Conservation (phyloP, 306 rosid species). For the Gillenia trifoliata region DNA sequence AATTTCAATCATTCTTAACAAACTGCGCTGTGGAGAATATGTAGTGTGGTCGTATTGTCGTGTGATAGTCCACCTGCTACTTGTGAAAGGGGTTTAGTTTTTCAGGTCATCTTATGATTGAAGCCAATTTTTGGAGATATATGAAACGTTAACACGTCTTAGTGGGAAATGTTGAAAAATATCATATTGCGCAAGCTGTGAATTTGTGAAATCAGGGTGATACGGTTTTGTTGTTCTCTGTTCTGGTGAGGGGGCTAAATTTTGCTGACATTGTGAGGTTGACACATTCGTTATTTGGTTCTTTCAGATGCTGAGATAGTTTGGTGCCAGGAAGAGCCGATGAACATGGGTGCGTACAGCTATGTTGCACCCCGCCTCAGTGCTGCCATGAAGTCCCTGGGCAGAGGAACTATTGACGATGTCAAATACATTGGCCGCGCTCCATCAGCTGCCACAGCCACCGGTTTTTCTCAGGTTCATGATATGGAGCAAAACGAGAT, state of each 20-base stretch:
- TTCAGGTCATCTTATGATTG: not conserved
- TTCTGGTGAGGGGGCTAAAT: not conserved
- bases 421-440: slow-evolving; percentile 81
- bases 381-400: slow-evolving; percentile 69
- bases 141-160: not conserved
- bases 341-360: slow-evolving; percentile 94
- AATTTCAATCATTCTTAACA: too few species aligned
- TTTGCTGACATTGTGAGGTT: slow-evolving; percentile 5
- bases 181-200: not conserved
- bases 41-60: not conserved
- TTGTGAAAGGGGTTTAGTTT: not conserved
- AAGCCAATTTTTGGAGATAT: not conserved
- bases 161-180: not conserved
- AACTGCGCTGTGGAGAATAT: too few species aligned
- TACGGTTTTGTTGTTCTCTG: not conserved
- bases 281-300: slow-evolving; percentile 15
- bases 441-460: slow-evolving; percentile 91
- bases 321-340: slow-evolving; percentile 98
- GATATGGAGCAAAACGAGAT: slow-evolving; percentile 79
- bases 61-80: not conserved
- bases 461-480: slow-evolving; percentile 78
- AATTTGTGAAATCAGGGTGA: not conserved
- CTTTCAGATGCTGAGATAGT: slow-evolving; percentile 82
- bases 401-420: slow-evolving; percentile 64
- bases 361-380: slow-evolving; percentile 67